Evolutionary conservation across 257 asterid species (phyloP), one percentile per base, ranked within the genome.

Genomic region (Solanum chmielewskii): DNA sequence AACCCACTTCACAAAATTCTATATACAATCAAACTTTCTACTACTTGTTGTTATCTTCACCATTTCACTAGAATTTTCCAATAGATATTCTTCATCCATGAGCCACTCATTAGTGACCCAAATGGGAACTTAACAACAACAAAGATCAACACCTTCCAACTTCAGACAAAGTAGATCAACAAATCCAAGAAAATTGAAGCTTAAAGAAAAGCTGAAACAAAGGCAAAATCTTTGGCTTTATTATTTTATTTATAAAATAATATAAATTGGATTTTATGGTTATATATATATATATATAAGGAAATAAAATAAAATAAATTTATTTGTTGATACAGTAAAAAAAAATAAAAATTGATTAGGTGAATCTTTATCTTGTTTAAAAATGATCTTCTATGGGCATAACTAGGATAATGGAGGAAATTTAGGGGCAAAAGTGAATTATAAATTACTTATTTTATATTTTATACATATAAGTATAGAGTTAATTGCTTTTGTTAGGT

Each of bases 141-240:
- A 88, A 85, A 71, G 68, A 56, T 73, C 70, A 70, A 74, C 42
- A 35, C 88, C 92, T 75, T 89, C 84, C 78, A n/a, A 87, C 86
- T 90, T 71, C 52, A 74, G 89, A 89, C 88, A 88, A 85, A 91
- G 98, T 91, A 95, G 98, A 96, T 96, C 98, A 94, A 93, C 98
- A 90, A 94, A 96, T 93, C 92, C 77, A 90, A 89, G 97, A 93
- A 94, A 96, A 93, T 89, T 88, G 90, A 90, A 90, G 94, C 91
- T 87, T 89, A 90, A 89, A 92, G 91, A 91, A 91, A 93, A 89
- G 92, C 93, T 86, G 92, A 89, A 85, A 87, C 86, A 87, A 90
- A 90, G 87, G 91, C 88, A 87, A 76, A 85, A 73, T 78, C 69
- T 88, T 89, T 88, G n/a, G 76, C 69, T 84, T 70, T 84, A 64